phyloP scores from a whole-genome alignment of 768 basidiomycete species.

The Calvatia gigantea region DNA sequence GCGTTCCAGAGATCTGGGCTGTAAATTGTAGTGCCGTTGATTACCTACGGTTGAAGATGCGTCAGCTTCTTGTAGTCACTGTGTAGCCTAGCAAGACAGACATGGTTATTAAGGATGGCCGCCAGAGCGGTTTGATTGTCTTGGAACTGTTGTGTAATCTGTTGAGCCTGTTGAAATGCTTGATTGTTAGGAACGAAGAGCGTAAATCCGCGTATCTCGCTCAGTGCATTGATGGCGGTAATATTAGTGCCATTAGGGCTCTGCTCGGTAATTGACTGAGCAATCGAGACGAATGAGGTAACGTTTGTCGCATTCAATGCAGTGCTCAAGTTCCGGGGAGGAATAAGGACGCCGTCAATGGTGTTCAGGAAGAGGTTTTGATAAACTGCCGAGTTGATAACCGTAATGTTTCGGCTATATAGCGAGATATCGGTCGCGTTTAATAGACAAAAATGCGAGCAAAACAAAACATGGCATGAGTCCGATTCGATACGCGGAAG shows the following conservation, averaged over 20 bases:
- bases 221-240: constrained; percentile 31
- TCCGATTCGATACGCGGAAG: not conserved
- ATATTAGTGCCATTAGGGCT: constrained; percentile 27
- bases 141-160: constrained; percentile 26
- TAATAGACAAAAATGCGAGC: not conserved
- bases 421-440: not conserved
- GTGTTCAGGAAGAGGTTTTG: constrained; percentile 40
- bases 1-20: constrained; percentile 39
- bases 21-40: constrained; percentile 70
- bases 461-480: constrained; percentile 5
- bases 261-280: constrained; percentile 23
- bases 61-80: not conserved
- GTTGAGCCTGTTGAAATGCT: constrained; percentile 37
- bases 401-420: constrained; percentile 22
- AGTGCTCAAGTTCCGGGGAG: constrained; percentile 45
- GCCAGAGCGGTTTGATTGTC: constrained; percentile 44
- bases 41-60: constrained; percentile 35
- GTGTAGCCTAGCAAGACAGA: constrained; percentile 25
- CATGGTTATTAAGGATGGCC: constrained; percentile 56
- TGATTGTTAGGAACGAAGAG: constrained; percentile 61
- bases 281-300: constrained; percentile 31
- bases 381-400: constrained; percentile 37
- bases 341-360: constrained; percentile 46
- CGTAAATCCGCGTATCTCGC: constrained; percentile 51
- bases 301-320: constrained; percentile 42